phyloP scores from a whole-genome alignment of 1,284 basidiomycete species.

The Cryptococcus floricola region DNA sequence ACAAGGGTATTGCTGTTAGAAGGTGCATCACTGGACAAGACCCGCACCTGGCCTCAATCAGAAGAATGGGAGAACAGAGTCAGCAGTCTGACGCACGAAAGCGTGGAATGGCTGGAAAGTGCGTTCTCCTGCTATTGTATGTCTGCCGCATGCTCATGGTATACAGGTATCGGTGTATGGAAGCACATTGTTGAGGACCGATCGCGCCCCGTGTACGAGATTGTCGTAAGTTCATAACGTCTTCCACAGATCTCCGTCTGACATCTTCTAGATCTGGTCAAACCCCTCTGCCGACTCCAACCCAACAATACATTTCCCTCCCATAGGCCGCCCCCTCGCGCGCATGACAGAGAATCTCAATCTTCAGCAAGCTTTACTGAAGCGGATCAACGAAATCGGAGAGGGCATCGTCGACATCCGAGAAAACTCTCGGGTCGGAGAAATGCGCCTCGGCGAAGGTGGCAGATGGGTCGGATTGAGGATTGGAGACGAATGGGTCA shows the following conservation, averaged over 20 bases:
- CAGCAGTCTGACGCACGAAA: slow-evolving; percentile 79
- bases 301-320: slow-evolving; percentile 43
- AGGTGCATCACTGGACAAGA: slow-evolving; percentile 66
- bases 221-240: slow-evolving; percentile 61
- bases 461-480: slow-evolving; percentile 43
- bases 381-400: slow-evolving; percentile 42
- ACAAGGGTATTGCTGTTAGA: slow-evolving; percentile 71
- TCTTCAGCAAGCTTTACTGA: slow-evolving; percentile 74
- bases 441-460: slow-evolving; percentile 41
- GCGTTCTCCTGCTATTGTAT: slow-evolving; percentile 21
- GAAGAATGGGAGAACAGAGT: slow-evolving; percentile 79
- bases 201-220: slow-evolving; percentile 70
- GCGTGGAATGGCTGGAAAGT: slow-evolving; percentile 74
- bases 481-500: slow-evolving; percentile 42
- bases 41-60: slow-evolving; percentile 62
- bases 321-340: slow-evolving; percentile 57
- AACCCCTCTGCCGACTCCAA: slow-evolving; percentile 50
- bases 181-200: slow-evolving; percentile 65
- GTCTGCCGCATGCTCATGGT: neutral
- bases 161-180: slow-evolving; percentile 79
- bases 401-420: slow-evolving; percentile 32
- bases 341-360: slow-evolving; percentile 85
- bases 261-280: slow-evolving; percentile 64
- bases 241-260: neutral
- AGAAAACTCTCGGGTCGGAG: slow-evolving; percentile 35